phyloP scores from a whole-genome alignment of 2,329 filamentous ascomycete species.

The Colletotrichum liriopes region DNA sequence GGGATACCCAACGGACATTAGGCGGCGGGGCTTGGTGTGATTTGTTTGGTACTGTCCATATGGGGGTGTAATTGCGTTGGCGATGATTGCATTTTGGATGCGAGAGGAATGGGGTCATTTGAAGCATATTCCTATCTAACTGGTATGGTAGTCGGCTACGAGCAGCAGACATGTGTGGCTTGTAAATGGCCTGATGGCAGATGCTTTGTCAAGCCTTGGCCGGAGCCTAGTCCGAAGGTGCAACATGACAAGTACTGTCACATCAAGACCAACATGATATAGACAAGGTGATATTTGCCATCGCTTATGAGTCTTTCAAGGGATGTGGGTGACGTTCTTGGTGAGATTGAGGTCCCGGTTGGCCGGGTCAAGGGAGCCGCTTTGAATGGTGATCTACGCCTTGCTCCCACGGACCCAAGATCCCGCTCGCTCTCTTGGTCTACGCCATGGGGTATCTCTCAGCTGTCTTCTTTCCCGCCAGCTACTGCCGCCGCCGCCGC shows the following conservation, averaged over 20 bases:
- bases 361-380: constrained; percentile 32
- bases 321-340: constrained; percentile 12
- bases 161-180: constrained; percentile 27
- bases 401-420: too few relatives aligned
- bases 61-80: constrained; percentile 24
- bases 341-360: constrained; percentile 26
- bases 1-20: constrained; percentile 39
- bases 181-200: constrained; percentile 32
- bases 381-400: constrained; percentile 1
- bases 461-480: not conserved
- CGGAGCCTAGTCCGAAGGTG: constrained; percentile 8
- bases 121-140: constrained; percentile 33
- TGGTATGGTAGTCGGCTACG: not conserved
- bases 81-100: constrained; percentile 28
- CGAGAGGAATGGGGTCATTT: constrained; percentile 32
- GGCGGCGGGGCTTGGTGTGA: constrained; percentile 34
- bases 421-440: not conserved
- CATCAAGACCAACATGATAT: not conserved
- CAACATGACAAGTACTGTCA: constrained; percentile 6
- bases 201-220: constrained; percentile 23
- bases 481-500: not conserved
- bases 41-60: constrained; percentile 25
- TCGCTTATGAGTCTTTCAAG: constrained; percentile 2
- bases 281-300: not conserved
- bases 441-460: not conserved